Evolutionary conservation across 2,329 filamentous ascomycete genomes (phyloP), one percentile per base, ranked within the genome.

Genomic region (Aureobasidium mangrovei): DNA sequence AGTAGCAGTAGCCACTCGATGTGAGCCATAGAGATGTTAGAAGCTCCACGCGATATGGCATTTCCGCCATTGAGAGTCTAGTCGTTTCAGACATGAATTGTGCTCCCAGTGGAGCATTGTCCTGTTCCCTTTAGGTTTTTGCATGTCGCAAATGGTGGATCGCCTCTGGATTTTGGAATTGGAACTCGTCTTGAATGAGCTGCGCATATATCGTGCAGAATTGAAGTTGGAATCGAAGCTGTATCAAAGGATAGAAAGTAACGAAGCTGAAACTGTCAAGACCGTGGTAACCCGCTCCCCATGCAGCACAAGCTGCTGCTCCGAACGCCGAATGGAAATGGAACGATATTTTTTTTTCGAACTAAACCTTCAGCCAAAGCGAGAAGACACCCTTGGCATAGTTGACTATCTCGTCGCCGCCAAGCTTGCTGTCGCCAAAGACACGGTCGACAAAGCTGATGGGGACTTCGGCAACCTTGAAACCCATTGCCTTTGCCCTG

Each of bases 391-490:
- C 74, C 68, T 95, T 95, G 49, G 90, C 84, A 70, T 97, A 98
- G 72, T 96, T 88, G 54, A 94, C 88, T 72, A 98, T 96, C 78
- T 98, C 93, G 66, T 91, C 86, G 0, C 88, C 89, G 27, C 91
- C 91, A 52, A 98, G 78, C 78, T 97, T 98, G 68, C 85, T 90
- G 75, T 95, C 91, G 32, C 93, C 93, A 69, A 95, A 98, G 44
- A 98, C 72, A 55, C 93, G 83, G 70, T 98, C 94, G 39, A 97
- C 93, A 70, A 98, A 98, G 27, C 82, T 88, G 62, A 98, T 98
- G 9, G 93, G 93, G 58, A 95, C 91, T 77, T 98, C 93, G 12
- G 88, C 88, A 32, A 98, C 91, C 36, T 84, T 87, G 75, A 82
- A 95, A 1, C 93, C 91, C 88, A 96, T 91, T 12, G 86, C 88